Conservation (phyloP, 73 alveolate species). For the Paramecium primaurelia region DNA sequence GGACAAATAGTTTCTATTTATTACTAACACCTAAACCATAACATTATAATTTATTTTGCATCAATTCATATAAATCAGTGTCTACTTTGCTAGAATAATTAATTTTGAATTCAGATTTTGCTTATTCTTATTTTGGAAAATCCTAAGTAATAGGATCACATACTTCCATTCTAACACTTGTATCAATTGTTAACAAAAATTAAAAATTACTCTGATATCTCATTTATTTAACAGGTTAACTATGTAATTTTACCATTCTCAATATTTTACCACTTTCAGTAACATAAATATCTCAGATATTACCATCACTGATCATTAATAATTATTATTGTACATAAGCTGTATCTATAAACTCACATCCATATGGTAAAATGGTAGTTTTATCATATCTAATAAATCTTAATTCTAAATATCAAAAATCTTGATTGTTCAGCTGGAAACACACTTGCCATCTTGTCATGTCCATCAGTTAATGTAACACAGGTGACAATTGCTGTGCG, state of each 20-base stretch:
- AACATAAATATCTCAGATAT: slow-evolving; percentile 51
- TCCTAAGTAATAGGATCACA: slow-evolving; percentile 80
- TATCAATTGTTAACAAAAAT: slow-evolving; percentile 78
- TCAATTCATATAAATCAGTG: slow-evolving; percentile 84
- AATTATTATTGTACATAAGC: slow-evolving; percentile 39
- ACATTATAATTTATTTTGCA: slow-evolving; percentile 57
- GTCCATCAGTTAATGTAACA: slow-evolving; percentile 70
- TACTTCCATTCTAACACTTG: slow-evolving; percentile 80
- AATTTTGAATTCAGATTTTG: slow-evolving; percentile 57
- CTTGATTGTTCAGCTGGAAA: slow-evolving; percentile 79
- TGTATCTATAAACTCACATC: slow-evolving; percentile 76
- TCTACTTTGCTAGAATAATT: slow-evolving; percentile 65
- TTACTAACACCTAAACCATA: slow-evolving; percentile 50
- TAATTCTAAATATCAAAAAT: slow-evolving; percentile 81
- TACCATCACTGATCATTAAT: slow-evolving; percentile 24
- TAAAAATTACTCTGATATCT: slow-evolving; percentile 63
- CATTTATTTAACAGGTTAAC: slow-evolving; percentile 70
- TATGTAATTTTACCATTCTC: slow-evolving; percentile 72
- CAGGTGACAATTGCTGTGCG: slow-evolving; percentile 85
- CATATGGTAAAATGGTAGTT: slow-evolving; percentile 71
- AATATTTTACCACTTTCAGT: not conserved
- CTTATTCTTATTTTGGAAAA: slow-evolving; percentile 56
- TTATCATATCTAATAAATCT: slow-evolving; percentile 82
- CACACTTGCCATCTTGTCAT: slow-evolving; percentile 76
- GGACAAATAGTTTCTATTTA: slow-evolving; percentile 36